Evolutionary conservation across 2,329 filamentous ascomycete genomes (phyloP), one percentile per base, ranked within the genome.

Genomic region (Colletotrichum sidae): DNA sequence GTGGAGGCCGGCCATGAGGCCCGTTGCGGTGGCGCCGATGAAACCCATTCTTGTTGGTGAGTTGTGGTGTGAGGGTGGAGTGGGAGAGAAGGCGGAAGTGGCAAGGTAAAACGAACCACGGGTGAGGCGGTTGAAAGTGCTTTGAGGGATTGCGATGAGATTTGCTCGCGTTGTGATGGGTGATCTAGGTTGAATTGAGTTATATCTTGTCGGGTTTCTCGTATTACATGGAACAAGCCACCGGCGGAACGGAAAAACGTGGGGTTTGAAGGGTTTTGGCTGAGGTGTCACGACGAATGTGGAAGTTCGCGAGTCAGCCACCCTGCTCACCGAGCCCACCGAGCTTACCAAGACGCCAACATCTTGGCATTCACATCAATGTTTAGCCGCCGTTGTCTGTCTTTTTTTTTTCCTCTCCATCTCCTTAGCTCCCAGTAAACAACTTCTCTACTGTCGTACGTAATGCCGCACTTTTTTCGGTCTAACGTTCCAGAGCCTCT

Each of bases 1-100:
- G 73, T 85, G 83, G 12, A 83, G 70, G 47, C 71, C 65, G 67
- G 78, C 78, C 53, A 85, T 71, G 50, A 78, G 67, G 71, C 71
- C 77, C 7, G 81, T 78, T 4, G 78, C 72, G 55, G 74, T 42
- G 34, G 71, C 69, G 55, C 76, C 74, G 58, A 80, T 58, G 58
- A 74, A 50, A 13, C 72, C 70, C 79, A 81, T 81, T 47, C 9
- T 39, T 35, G 15, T 25, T 13, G 12, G 17, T 34, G 15, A 17
- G 11, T 37, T 34, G 6, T 8, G 13, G 6, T 7, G 35, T 45
- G 8, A 1, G n/a, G 34, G 13, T 8, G 3, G n/a, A 25, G 50
- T 10, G 39, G n/a, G 39, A 44, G 46, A 59, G 39, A 15, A 37
- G 34, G 50, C 34, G 11, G 17, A 2, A 17, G 17, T 17, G 17